Evolutionary conservation across 1,139 yeast genomes (phyloP).

Genomic region (Taphrina deformans): DNA sequence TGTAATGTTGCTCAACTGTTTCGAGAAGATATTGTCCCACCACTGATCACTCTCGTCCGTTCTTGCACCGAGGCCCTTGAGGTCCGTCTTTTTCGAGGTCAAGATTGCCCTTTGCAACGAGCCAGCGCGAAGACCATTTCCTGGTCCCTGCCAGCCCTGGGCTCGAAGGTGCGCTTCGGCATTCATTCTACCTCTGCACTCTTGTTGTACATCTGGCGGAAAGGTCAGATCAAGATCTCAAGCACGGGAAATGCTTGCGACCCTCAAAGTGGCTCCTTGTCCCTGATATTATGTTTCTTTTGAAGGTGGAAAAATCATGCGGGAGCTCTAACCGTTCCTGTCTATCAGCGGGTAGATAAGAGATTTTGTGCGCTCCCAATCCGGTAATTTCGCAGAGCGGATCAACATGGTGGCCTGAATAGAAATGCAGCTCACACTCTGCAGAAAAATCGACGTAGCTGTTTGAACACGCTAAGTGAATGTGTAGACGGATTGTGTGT

Average conservation of each 20-base stretch:
- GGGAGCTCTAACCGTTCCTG: not conserved
- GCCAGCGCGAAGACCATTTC: constrained; percentile 34
- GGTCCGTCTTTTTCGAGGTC: constrained; percentile 34
- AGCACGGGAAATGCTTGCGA: too few species aligned
- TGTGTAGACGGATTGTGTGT: too few species aligned
- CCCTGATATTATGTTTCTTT: not conserved
- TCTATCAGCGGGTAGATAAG: constrained; percentile 1
- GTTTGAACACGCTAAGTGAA: too few species aligned
- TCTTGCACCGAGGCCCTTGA: constrained; percentile 31
- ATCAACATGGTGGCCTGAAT: too few species aligned
- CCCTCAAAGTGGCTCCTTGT: too few species aligned
- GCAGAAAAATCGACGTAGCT: too few species aligned
- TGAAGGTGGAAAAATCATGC: not conserved
- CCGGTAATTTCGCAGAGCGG: too few species aligned
- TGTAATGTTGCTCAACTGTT: constrained; percentile 25
- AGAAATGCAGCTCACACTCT: too few species aligned
- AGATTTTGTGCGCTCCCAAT: too few species aligned
- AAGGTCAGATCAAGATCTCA: too few species aligned
- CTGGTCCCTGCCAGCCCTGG: constrained; percentile 36
- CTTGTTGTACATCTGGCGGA: not conserved
- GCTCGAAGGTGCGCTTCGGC: constrained; percentile 32
- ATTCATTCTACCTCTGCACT: constrained; percentile 7
- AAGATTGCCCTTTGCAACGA: constrained; percentile 33
- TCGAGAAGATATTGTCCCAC: constrained; percentile 31
- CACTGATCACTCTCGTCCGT: constrained; percentile 30